phyloP scores from a whole-genome alignment of 1,284 basidiomycete species.

The Acaromyces ingoldii region DNA sequence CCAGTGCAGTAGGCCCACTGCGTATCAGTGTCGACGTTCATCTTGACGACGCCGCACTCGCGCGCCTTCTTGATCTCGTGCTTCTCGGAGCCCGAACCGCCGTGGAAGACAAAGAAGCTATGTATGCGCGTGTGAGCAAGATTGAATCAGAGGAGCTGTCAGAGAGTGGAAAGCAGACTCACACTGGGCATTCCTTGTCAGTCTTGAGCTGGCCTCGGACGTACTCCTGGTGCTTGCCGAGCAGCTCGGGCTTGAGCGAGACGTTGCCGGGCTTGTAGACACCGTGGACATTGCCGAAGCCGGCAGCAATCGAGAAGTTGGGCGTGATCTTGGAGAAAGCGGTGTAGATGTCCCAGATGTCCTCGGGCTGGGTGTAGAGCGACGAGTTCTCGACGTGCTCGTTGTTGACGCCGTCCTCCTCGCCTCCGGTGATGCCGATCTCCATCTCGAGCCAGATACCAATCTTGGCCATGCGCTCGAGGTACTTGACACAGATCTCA shows the following conservation, averaged over 20 bases:
- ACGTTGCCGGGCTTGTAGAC: constrained; percentile 58
- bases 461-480: constrained; percentile 80
- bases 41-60: constrained; percentile 65
- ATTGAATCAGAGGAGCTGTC: constrained; percentile 4
- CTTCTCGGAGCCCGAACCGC: constrained; percentile 94
- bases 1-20: constrained; percentile 87
- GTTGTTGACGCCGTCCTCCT: constrained; percentile 85
- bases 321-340: constrained; percentile 79
- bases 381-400: constrained; percentile 83
- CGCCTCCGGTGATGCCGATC: constrained; percentile 99
- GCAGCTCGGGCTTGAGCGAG: constrained; percentile 81
- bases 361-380: constrained; percentile 96
- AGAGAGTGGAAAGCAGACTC: constrained; percentile 47
- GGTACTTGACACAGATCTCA: constrained; percentile 86
- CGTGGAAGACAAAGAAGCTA: constrained; percentile 96
- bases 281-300: constrained; percentile 88
- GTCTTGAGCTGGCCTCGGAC: constrained; percentile 68
- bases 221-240: constrained; percentile 84
- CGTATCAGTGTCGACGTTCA: constrained; percentile 61
- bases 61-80: constrained; percentile 94
- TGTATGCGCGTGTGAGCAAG: neutral
- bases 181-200: constrained; percentile 61
- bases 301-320: constrained; percentile 94
- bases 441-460: constrained; percentile 98
- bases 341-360: constrained; percentile 78